Evolutionary conservation across 352 stramenopile species (phyloP), one percentile per base, ranked within the genome.

Genomic region (Nothophytophthora sp.): DNA sequence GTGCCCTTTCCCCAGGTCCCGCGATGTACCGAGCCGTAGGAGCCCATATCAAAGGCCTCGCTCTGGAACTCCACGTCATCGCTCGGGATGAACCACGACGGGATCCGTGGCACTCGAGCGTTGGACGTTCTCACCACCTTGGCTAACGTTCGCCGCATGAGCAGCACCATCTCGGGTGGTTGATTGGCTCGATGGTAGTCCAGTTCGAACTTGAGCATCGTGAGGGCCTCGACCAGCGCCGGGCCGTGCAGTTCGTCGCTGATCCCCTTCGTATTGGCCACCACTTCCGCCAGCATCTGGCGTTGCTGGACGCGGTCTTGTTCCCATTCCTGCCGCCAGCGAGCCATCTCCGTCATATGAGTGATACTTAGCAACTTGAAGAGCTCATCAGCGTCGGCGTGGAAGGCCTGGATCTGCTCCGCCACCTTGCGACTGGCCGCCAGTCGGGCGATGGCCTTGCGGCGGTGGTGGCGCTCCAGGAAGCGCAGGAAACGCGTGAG

Each of bases 51-150:
- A n/a, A 62, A 62, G 10, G 30, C n/a, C 13, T 65, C 39, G 0
- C 55, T 48, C 6, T 67, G 46, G 23, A 74, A 65, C 11, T 57
- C 42, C 1, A 66, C 55, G 30, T 66, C 61, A 25, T 70, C 56
- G 34, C 35, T 55, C 6, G 30, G 36, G 9, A 70, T 60, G 24
- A 70, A 70, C 55, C 55, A 70, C 36, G 60, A 37, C 4, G 55
- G 60, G 9, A 64, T 50, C 0, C 41, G 9, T 0, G 60, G 55
- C 2, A 70, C 55, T 28, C 52, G 62, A 12, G 55, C 50, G 10
- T 51, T 42, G n/a, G 50, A 55, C 15, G 45, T 51, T 7, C 39
- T 41, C 34, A 50, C 36, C 20, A 66, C 44, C 0, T 22, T 36
- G 27, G 45, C 34, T 43, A 59, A 59, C 27, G 50, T 48, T 15